phyloP scores from a whole-genome alignment of 2,329 filamentous ascomycete species.

The Talaromyces funiculosus region DNA sequence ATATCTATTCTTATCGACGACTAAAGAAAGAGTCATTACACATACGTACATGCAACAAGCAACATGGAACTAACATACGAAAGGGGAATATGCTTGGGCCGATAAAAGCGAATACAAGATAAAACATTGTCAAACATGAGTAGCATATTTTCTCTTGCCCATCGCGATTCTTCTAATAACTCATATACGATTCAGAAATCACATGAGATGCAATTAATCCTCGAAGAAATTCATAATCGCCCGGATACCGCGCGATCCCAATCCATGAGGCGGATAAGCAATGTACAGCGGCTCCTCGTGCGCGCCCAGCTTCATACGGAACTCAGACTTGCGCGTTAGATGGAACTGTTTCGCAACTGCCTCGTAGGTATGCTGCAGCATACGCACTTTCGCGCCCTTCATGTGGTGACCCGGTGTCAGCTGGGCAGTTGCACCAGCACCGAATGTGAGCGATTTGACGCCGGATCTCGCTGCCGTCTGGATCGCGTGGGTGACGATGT shows the following conservation, averaged over 20 bases:
- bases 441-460: slow-evolving; percentile 71
- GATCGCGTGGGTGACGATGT: slow-evolving; percentile 68
- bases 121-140: background rate
- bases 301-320: slow-evolving; percentile 84
- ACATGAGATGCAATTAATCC: slow-evolving; percentile 41
- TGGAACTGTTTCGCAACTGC: slow-evolving; percentile 75
- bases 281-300: slow-evolving; percentile 81
- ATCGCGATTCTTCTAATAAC: background rate
- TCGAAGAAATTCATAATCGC: slow-evolving; percentile 91
- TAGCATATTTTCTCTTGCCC: background rate
- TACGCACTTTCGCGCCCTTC: slow-evolving; percentile 70
- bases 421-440: slow-evolving; percentile 69
- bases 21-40: background rate
- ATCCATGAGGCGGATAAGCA: slow-evolving; percentile 78
- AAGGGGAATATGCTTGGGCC: slow-evolving; percentile 9
- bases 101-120: background rate
- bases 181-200: background rate
- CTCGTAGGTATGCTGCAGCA: slow-evolving; percentile 76
- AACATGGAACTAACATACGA: slow-evolving; percentile 1
- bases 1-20: background rate
- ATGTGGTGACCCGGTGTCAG: slow-evolving; percentile 77
- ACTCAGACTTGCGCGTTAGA: slow-evolving; percentile 78
- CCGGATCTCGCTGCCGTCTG: slow-evolving; percentile 55
- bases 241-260: slow-evolving; percentile 73
- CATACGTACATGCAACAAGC: background rate